Base-by-base conservation (phyloP, 805 yeast genomes). In the Metschnikowia lachancei region DNA sequence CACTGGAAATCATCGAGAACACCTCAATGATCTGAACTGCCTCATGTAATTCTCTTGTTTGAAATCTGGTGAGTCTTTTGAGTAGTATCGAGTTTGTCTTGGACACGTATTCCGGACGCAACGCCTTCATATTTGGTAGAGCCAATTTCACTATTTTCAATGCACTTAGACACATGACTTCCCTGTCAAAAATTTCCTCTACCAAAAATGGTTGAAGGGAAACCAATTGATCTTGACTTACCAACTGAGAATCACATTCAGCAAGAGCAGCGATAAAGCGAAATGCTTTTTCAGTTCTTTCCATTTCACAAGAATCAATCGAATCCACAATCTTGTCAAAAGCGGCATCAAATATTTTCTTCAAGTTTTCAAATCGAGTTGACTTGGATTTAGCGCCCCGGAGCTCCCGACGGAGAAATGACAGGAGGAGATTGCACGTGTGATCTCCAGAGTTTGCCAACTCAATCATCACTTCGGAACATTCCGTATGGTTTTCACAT, bases 11-110 rank as follows among this genome's bases (percentile, higher is more conserved):
- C 2, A 52, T 57, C 2, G 86, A 74, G 0, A 87, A 65, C 8
- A 62, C 63, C 85, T 89, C 82, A 3, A 80, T 64, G 46, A 87
- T 74, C 1, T 90, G 89, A 61, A 87, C 76, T 0, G 92, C 95
- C 57, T 82, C 83, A n/a, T 78, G 78, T 8, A 87, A 62, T 53
- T 87, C 94, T 47, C 61, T 70, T 0, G 75, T 72, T 42, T 74
- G 77, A 64, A 83, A 77, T 50, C 78, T 83, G 2, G 91, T 82
- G 28, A 87, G 61, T 28, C 78, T 66, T 29, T 69, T 68, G 50
- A 86, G 59, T n/a, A 87, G 55, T 2, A 78, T 70, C 0, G 70
- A 56, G 58, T 80, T 83, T 13, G 82, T 71, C 9, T 72, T 75
- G 18, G 61, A 51, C 22, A 81, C 55, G 55, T 82, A 84, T 2